Conservation (phyloP, 164 flowering plant species). For the Nymphaea colorata region DNA sequence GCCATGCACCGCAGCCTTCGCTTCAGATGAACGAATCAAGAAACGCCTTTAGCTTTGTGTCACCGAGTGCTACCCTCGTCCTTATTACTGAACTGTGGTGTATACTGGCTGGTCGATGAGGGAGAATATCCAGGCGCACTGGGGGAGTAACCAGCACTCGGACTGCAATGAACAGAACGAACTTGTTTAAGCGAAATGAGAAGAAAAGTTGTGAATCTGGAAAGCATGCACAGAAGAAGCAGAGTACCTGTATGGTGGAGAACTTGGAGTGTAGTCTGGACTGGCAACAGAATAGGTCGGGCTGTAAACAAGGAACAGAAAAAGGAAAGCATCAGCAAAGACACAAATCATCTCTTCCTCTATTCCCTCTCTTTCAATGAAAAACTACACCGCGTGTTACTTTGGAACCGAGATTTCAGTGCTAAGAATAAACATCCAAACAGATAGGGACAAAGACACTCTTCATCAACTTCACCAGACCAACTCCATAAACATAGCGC, state of each 20-base stretch:
- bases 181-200: background rate
- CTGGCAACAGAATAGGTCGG: slow-evolving; percentile 61
- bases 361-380: no score
- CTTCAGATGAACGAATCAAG: no score
- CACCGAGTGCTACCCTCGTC: slow-evolving; percentile 26
- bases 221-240: background rate
- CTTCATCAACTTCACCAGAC: background rate
- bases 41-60: background rate
- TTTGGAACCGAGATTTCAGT: background rate
- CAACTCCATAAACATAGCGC: no score
- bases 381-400: no score
- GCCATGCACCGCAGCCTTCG: no score
- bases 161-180: slow-evolving; percentile 27
- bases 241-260: slow-evolving; percentile 74
- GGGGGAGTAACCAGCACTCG: slow-evolving; percentile 95
- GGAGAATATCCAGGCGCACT: slow-evolving; percentile 97
- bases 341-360: no score
- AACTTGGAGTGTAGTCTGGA: slow-evolving; percentile 88
- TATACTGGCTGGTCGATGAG: slow-evolving; percentile 82
- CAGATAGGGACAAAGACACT: background rate
- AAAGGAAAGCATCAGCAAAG: background rate
- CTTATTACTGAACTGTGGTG: slow-evolving; percentile 52
- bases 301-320: slow-evolving; percentile 23
- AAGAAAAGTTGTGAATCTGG: background rate
- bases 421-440: background rate